Conservation (phyloP, 2,329 filamentous ascomycete species). For the Diaporthe ampelina region DNA sequence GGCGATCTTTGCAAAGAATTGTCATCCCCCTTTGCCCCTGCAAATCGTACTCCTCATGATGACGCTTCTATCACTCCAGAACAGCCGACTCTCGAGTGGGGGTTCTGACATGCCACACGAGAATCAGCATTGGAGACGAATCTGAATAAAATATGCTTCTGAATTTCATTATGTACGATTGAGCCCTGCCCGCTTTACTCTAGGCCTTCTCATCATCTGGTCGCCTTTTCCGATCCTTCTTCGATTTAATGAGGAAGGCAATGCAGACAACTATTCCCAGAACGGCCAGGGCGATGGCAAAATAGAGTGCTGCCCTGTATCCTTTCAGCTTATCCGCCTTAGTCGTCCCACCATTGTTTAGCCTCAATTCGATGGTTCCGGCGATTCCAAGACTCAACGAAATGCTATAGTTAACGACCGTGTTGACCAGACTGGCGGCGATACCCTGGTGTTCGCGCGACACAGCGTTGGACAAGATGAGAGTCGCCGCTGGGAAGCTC, state of each 20-base stretch:
- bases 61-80: no score
- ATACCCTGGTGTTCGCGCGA: constrained; percentile 47
- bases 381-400: constrained; percentile 67
- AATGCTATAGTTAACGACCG: constrained; percentile 70
- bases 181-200: background rate
- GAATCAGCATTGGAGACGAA: no score
- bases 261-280: constrained; percentile 40
- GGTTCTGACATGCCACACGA: no score
- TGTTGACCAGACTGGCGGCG: constrained; percentile 62
- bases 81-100: no score
- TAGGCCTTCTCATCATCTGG: constrained; percentile 1
- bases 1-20: no score
- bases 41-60: no score
- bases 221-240: background rate
- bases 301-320: constrained; percentile 42
- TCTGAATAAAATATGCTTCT: background rate
- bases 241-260: constrained; percentile 37
- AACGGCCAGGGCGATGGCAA: constrained; percentile 42
- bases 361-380: constrained; percentile 63
- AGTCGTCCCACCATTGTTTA: constrained; percentile 47
- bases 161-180: background rate
- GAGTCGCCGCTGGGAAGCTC: constrained; percentile 64
- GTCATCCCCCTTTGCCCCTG: no score
- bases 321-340: constrained; percentile 38
- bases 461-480: constrained; percentile 61